Evolutionary conservation across 2,329 filamentous ascomycete species (phyloP), one percentile per base, ranked within the genome.

Genomic region (Fusarium sp.): DNA sequence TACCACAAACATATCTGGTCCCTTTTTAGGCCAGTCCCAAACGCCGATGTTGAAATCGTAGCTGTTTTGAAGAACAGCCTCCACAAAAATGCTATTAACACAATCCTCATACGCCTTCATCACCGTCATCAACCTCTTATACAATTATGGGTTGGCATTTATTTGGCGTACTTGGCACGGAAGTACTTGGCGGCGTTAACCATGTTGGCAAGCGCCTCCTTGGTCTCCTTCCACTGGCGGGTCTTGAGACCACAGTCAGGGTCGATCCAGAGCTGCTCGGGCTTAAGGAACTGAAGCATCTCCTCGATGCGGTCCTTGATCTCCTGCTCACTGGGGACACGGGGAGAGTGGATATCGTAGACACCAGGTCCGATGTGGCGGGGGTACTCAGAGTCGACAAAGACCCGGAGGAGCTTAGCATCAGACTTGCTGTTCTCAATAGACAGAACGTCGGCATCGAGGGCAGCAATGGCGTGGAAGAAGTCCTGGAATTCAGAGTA

Each of bases 401-500:
- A 99, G 85, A 99, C 96, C 87, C 95, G 93, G 83, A 99, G 93
- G 78, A 99, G 92, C 93, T 99, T 99, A 83, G 96, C 96, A 81
- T 99, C 96, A 79, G 94, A 97, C 93, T 99, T 99, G 93, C 93
- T 97, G 94, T 99, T 99, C 92, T 99, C 96, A 79, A 99, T 99
- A 82, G 94, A 97, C 81, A 99, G 92, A 74, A 99, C 96, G 86
- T 99, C 96, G 73, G 96, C 95, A 83, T 99, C 96, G 75, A 99
- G 92, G 71, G 96, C 95, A 75, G 96, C 94, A 79, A 99, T 99
- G 86, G 96, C 96, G 87, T 98, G 94, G 95, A 99, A 99, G 91
- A 99, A 99, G 90, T 99, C 96, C 88, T 99, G 96, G 94, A 99
- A 99, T 90, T 99, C 96, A 59, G 96, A 98, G 92, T 99, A 99